Conservation (phyloP, 2,329 filamentous ascomycete species). For the Monosporascus sp. region DNA sequence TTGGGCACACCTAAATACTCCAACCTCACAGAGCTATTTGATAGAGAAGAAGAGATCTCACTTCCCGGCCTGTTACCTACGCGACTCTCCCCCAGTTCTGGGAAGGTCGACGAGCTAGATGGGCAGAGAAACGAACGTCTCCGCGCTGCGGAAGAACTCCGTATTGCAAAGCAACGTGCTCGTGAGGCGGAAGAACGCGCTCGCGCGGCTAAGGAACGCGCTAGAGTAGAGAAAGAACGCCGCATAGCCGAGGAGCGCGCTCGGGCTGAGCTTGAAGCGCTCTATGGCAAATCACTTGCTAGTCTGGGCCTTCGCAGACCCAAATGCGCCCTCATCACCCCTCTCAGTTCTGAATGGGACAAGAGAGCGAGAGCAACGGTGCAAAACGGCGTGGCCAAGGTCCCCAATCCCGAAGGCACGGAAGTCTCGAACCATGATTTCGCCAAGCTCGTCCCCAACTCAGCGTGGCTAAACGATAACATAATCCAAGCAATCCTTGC, state of each 20-base stretch:
- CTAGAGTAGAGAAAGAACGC: not conserved
- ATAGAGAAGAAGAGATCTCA: conserved; percentile 15
- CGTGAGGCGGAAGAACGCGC: not conserved
- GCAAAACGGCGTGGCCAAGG: conserved; percentile 1
- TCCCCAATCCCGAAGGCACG: conserved; percentile 40
- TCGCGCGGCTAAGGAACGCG: no score
- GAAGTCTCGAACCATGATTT: conserved; percentile 57
- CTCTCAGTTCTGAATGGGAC: conserved; percentile 17
- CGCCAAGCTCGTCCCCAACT: conserved; percentile 50
- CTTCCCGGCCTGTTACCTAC: conserved; percentile 15
- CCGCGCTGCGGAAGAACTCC: conserved; percentile 5
- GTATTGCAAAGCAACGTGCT: not conserved
- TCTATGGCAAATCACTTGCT: no score
- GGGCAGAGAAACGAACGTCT: conserved; percentile 6
- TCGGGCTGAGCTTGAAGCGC: not conserved
- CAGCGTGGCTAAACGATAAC: conserved; percentile 72
- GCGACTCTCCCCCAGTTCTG: conserved; percentile 4
- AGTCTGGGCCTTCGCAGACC: conserved; percentile 17
- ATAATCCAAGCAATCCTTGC: conserved; percentile 64
- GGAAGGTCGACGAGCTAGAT: conserved; percentile 11
- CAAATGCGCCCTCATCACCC: conserved; percentile 13
- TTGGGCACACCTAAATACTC: conserved; percentile 11
- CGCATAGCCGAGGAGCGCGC: conserved; percentile 6
- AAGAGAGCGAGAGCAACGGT: conserved; percentile 12
- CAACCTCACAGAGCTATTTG: conserved; percentile 17